Percentiles rank a stretch among this genome's conserved stretches.
Evolutionary conservation across 306 rosid species (phyloP).

Genomic region (Alnus rubra): DNA sequence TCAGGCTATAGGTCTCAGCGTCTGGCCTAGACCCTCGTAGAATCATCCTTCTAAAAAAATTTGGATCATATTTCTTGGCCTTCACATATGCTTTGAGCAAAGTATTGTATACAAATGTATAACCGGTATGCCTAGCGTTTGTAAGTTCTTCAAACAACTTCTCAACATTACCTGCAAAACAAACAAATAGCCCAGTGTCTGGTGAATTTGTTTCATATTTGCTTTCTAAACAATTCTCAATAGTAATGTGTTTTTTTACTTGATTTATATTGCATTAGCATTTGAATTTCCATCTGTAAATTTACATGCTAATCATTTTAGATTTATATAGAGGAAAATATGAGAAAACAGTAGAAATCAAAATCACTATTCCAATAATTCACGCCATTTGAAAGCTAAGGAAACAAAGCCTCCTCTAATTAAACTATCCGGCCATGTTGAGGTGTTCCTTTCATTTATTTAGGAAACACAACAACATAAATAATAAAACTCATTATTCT

Average conservation of each 20-base stretch:
- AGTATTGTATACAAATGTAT: slow-evolving; percentile 82
- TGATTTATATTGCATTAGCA: not conserved
- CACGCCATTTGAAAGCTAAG: not conserved
- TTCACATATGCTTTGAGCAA: slow-evolving; percentile 84
- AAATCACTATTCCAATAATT: not conserved
- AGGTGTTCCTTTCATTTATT: not conserved
- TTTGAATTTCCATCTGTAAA: not conserved
- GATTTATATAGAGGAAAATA: not conserved
- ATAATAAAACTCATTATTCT: not conserved
- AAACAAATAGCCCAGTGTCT: slow-evolving; percentile 6
- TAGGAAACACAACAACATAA: not conserved
- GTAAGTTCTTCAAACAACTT: slow-evolving; percentile 69
- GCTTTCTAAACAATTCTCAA: not conserved
- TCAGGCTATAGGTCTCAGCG: slow-evolving; percentile 82
- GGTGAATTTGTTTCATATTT: not conserved
- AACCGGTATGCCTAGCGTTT: slow-evolving; percentile 64
- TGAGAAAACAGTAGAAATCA: not conserved
- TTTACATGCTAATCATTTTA: not conserved
- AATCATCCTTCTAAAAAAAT: slow-evolving; percentile 81
- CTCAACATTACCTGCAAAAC: slow-evolving; percentile 77
- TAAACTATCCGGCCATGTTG: not conserved
- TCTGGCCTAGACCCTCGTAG: slow-evolving; percentile 91
- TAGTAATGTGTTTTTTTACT: not conserved
- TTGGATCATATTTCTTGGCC: slow-evolving; percentile 77
- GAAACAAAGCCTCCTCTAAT: not conserved